Evolutionary conservation across 768 basidiomycete species (phyloP).

Genomic region (Hypsizygus marmoreus): DNA sequence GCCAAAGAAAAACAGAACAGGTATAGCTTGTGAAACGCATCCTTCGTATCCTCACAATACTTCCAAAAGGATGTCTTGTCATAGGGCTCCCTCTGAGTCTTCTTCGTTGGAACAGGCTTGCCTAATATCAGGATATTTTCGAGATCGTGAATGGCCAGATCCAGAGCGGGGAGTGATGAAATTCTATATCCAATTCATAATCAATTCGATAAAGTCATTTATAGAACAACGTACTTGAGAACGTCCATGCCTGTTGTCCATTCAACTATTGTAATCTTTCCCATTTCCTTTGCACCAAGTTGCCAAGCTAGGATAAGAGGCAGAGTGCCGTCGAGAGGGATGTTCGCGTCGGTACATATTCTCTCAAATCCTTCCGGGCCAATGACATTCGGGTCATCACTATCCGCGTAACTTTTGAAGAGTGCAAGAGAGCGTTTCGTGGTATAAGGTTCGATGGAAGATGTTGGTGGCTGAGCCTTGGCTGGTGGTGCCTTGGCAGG

Average conservation of each 20-base stretch:
- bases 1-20: constrained; percentile 68
- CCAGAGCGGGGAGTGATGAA: constrained; percentile 49
- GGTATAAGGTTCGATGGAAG: constrained; percentile 46
- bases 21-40: constrained; percentile 68
- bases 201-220: neutral
- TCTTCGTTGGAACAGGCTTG: constrained; percentile 42
- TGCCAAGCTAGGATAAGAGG: constrained; percentile 81
- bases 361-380: constrained; percentile 73
- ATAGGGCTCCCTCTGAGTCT: constrained; percentile 52
- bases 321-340: constrained; percentile 71
- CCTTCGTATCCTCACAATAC: constrained; percentile 49
- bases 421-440: constrained; percentile 50
- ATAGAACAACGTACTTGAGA: constrained; percentile 33
- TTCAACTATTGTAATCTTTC: constrained; percentile 64
- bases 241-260: constrained; percentile 61
- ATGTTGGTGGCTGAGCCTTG: constrained; percentile 18
- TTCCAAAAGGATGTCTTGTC: constrained; percentile 51
- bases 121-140: constrained; percentile 61
- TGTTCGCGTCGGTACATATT: constrained; percentile 68
- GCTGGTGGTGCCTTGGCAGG: constrained; percentile 11
- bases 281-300: constrained; percentile 70
- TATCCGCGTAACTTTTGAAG: constrained; percentile 63
- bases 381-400: constrained; percentile 58
- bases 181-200: constrained; percentile 27
- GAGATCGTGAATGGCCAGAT: constrained; percentile 57